Conservation (phyloP, 129 eudicot genomes). For the Pittosporum tobira region DNA sequence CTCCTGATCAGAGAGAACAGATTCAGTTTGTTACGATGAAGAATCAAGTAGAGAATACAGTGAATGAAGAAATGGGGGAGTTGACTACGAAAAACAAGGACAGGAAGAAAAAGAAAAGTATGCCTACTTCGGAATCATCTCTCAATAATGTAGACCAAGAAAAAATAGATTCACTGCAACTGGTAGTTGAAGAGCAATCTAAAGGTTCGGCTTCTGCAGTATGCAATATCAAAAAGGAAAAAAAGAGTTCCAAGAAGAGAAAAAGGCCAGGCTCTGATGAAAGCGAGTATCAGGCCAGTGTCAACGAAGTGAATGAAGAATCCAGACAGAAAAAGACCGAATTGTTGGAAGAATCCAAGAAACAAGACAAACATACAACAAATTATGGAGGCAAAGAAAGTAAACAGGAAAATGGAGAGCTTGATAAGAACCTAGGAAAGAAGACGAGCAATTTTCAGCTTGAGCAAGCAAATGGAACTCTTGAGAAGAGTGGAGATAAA, state of each 20-base stretch:
- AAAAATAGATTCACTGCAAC: not conserved
- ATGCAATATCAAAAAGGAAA: not conserved
- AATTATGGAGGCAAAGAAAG: not conserved
- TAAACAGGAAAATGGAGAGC: conserved; percentile 15
- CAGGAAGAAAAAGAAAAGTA: conserved; percentile 5
- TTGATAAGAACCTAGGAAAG: conserved; percentile 21
- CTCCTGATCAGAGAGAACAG: not conserved
- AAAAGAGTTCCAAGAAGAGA: conserved; percentile 10
- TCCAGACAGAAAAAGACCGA: conserved; percentile 40
- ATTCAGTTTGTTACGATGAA: not conserved
- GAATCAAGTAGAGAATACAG: not conserved
- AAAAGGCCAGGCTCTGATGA: not conserved
- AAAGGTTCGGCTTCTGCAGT: not conserved
- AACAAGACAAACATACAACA: not conserved
- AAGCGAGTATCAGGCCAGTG: conserved; percentile 19
- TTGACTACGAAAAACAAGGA: not conserved
- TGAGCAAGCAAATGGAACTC: conserved; percentile 15
- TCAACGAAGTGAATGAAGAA: conserved; percentile 36
- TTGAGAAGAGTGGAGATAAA: conserved; percentile 25
- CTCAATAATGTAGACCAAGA: not conserved
- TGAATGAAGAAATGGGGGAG: not conserved
- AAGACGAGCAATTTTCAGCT: not conserved
- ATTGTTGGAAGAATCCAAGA: conserved; percentile 24
- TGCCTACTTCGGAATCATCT: not conserved
- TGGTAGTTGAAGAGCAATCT: conserved; percentile 3